Evolutionary conservation across 495 filamentous ascomycete genomes (phyloP), one percentile per base, ranked within the genome.

Genomic region (Haplographium delicatum): DNA sequence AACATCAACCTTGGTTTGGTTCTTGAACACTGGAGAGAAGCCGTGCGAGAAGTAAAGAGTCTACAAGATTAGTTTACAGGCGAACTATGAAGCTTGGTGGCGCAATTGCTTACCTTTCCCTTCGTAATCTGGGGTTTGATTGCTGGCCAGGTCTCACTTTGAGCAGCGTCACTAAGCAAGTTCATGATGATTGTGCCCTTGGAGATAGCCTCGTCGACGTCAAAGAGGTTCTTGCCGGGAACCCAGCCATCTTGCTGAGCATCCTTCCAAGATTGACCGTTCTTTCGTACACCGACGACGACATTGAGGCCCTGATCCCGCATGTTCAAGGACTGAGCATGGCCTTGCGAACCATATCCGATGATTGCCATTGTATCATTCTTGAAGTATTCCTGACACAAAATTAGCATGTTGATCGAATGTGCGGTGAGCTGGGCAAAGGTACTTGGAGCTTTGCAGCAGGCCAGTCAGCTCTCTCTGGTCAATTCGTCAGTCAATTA

Each of bases 41-140:
- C 93, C 93, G 81, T 98, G 93, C 47, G 93, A 96, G 84, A 98
- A 98, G 84, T 98, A 98, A 63, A 98, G 85, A 39, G 93, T 98
- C 89, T 88, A 48, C 25, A 27, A 48, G 47, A 67, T 56, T 34
- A 56, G 43, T 56, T 42, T 20, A 33, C n/a, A n/a, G n/a, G n/a
- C n/a, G n/a, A 9, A 44, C 27, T 30, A 9, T 25, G 18, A 10
- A 8, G 26, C 53, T 44, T 27, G 30, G 19, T 10, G 25, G 51
- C 54, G 57, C 40, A 18, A 19, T 26, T 52, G 59, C 72, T 40
- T 68, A 87, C 85, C 82, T 97, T 98, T 75, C 87, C 94, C 85
- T 96, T 94, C 74, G 87, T 94, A 65, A 98, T 75, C 68, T 93
- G 83, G 64, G 93, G 94, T 83, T 96, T 97, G 75, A 98, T 93